phyloP scores from a whole-genome alignment of 768 basidiomycete genomes.

The Tylopilus sp. region DNA sequence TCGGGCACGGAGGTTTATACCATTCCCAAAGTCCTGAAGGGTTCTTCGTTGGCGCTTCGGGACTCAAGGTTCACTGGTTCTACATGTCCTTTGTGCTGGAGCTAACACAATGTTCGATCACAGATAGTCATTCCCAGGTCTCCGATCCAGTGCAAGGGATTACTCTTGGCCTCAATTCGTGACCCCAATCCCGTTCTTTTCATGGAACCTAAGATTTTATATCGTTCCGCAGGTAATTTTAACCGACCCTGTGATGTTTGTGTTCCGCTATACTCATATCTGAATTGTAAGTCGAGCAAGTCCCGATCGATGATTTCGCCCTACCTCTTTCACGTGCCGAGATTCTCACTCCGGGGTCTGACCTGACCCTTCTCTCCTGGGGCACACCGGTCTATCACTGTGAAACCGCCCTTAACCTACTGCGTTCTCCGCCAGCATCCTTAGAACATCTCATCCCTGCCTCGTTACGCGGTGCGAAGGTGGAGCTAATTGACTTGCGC shows the following conservation, averaged over 20 bases:
- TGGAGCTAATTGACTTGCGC: constrained; percentile 89
- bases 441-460: constrained; percentile 64
- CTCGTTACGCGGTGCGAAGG: constrained; percentile 60
- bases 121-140: constrained; percentile 88
- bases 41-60: constrained; percentile 88
- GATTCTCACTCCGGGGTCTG: constrained; percentile 65
- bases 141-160: constrained; percentile 93
- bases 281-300: constrained; percentile 70
- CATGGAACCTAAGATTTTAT: constrained; percentile 93
- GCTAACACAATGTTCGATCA: background rate
- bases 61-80: constrained; percentile 62
- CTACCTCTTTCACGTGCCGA: constrained; percentile 86
- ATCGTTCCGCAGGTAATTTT: constrained; percentile 73
- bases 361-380: constrained; percentile 89
- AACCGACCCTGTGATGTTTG: background rate
- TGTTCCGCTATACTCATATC: constrained; percentile 3
- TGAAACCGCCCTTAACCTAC: constrained; percentile 75
- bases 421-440: constrained; percentile 60
- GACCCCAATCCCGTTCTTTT: constrained; percentile 94
- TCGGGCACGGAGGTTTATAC: constrained; percentile 90
- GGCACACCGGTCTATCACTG: constrained; percentile 93
- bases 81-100: background rate
- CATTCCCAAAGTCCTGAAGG: constrained; percentile 96
- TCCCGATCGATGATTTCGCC: constrained; percentile 81
- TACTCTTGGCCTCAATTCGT: constrained; percentile 80